Evolutionary conservation across 116 monocot genomes (phyloP), one percentile per base, ranked within the genome.

Genomic region (Phalaenopsis hybrid): DNA sequence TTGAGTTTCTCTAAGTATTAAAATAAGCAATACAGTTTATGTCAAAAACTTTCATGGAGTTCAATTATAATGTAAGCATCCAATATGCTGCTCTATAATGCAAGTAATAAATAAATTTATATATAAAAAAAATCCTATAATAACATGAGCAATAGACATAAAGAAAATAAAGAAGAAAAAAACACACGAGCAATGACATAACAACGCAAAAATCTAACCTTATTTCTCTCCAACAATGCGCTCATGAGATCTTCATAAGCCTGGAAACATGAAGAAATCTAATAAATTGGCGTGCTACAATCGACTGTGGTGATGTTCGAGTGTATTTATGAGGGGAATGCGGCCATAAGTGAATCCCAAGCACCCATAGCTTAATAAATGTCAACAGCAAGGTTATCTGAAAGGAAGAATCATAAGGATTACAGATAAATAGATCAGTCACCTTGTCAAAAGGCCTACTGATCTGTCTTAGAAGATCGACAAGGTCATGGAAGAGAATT

Each of bases 181-280:
- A 55, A 15, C 15, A 16, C 15, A 55, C 16, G 15, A 55, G 15
- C 50, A 55, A 16, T 15, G 15, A 55, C 2, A 55, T 18, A 75
- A 45, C 46, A 8, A 46, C 44, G 21, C 11, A 77, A 46, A 11
- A 21, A 48, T 85, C 87, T 13, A 13, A 95, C 99, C 99, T 95
- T 99, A 79, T 99, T 99, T 48, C 93, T 89, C 28, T 92, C 95
- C 72, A 85, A 83, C 84, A 99, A 99, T 61, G 99, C 93, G 78
- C 92, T 99, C 94, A 95, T 95, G 76, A 99, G 91, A 46, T 93
- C 93, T 49, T 92, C 93, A 77, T 95, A 95, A 34, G 99, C 99
- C 99, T 99, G 91, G 70, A 88, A 84, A 11, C 18, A 83, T 44
- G 68, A 65, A 78, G 44, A 51, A 58, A 76, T 17, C 45, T 75